Percentiles rank a stretch among this genome's conserved stretches.
Evolutionary conservation across 2,329 filamentous ascomycete genomes (phyloP).

Genomic region (Hypoxylon sp.): DNA sequence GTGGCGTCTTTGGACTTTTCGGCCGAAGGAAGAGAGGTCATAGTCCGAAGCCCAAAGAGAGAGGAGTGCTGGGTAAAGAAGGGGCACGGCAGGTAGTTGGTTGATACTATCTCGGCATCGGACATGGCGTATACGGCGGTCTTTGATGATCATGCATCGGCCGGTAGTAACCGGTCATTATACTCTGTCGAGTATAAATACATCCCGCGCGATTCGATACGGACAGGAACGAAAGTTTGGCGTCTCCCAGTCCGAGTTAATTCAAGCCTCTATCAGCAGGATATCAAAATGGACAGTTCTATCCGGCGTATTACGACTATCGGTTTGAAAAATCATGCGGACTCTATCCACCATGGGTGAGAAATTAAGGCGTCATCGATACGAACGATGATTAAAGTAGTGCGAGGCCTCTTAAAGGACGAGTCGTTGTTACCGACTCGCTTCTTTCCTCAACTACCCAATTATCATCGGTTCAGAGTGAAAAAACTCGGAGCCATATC

Average conservation of each 20-base stretch:
- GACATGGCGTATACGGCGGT: conserved; percentile 40
- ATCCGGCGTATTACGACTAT: conserved; percentile 21
- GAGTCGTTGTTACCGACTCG: conserved; percentile 9
- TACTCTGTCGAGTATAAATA: conserved; percentile 23
- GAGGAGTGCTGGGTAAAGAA: conserved; percentile 93
- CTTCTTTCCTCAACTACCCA: conserved; percentile 4
- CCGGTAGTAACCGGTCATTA: conserved; percentile 20
- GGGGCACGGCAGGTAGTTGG: conserved; percentile 86
- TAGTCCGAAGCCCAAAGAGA: conserved; percentile 93
- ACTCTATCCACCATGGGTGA: conserved; percentile 5
- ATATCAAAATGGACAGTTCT: conserved; percentile 11
- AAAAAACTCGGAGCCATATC: conserved; percentile 6
- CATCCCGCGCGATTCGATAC: conserved; percentile 6
- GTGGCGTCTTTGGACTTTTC: conserved; percentile 90
- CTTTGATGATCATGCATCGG: conserved; percentile 21
- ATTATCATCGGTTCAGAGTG: conserved; percentile 1
- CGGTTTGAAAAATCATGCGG: conserved; percentile 11
- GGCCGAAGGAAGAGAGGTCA: conserved; percentile 90
- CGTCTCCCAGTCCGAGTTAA: background rate
- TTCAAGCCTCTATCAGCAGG: conserved; percentile 9
- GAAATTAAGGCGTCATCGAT: conserved; percentile 2
- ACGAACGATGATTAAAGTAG: conserved; percentile 4
- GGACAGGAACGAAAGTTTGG: conserved; percentile 5
- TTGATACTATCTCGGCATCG: conserved; percentile 53
- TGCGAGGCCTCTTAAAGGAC: conserved; percentile 7